Evolutionary conservation across 768 basidiomycete species (phyloP).

Genomic region (Naematelia encephala): DNA sequence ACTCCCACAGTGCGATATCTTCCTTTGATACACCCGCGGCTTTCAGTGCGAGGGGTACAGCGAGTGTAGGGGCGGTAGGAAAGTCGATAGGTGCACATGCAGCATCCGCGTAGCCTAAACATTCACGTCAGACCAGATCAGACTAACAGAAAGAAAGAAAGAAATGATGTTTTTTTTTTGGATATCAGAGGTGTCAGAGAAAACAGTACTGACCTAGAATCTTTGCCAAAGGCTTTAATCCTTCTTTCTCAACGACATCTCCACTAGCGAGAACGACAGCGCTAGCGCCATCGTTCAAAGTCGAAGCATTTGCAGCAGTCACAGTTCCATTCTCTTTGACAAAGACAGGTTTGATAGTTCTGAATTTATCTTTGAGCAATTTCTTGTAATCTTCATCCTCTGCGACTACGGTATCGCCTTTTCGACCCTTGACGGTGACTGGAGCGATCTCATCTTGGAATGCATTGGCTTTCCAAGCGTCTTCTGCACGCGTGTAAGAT

Average conservation of each 20-base stretch:
- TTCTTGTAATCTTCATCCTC: constrained; percentile 99
- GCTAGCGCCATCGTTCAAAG: constrained; percentile 91
- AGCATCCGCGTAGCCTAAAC: constrained; percentile 86
- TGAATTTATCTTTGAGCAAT: constrained; percentile 89
- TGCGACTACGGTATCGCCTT: constrained; percentile 69
- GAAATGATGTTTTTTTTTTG: too few relatives aligned
- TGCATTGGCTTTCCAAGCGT: constrained; percentile 78
- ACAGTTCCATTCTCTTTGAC: constrained; percentile 73
- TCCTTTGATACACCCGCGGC: constrained; percentile 75
- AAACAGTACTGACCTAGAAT: constrained; percentile 69
- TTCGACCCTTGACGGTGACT: constrained; percentile 76
- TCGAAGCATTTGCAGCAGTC: constrained; percentile 95
- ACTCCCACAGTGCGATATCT: constrained; percentile 88
- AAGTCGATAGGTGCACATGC: constrained; percentile 97
- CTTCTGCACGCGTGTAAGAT: constrained; percentile 88
- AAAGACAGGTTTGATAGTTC: constrained; percentile 82
- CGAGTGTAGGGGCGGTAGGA: constrained; percentile 88
- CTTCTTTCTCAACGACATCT: constrained; percentile 85
- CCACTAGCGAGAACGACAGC: constrained; percentile 93
- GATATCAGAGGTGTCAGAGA: constrained; percentile 1
- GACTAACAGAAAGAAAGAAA: neutral
- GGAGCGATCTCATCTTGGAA: constrained; percentile 87
- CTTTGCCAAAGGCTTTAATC: constrained; percentile 88
- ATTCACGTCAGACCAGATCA: neutral
- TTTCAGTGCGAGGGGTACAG: constrained; percentile 81